Conservation (phyloP, 345 rosid genomes). For the Gossypium stocksii region DNA sequence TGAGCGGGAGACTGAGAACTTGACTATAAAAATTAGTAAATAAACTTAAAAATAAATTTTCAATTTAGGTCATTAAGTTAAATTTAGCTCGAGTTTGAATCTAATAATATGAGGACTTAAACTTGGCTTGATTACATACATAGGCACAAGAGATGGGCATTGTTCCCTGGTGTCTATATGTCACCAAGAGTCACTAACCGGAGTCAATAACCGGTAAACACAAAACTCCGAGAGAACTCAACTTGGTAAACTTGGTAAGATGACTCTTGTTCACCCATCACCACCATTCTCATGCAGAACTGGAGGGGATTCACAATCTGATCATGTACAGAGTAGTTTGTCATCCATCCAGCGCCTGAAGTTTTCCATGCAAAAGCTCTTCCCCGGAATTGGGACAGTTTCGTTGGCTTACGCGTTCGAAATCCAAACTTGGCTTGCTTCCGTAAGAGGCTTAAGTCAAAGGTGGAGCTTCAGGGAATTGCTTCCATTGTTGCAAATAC, state of each 20-base stretch:
- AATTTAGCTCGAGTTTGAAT: no score
- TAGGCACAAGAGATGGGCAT: no score
- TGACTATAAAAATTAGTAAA: no score
- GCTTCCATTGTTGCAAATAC: slow-evolving; percentile 22
- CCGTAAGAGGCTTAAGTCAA: slow-evolving; percentile 87
- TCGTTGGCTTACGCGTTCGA: slow-evolving; percentile 57
- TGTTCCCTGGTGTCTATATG: not conserved
- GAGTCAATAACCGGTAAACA: not conserved
- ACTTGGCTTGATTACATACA: no score
- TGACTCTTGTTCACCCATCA: slow-evolving; percentile 21
- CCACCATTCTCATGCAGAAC: slow-evolving; percentile 32
- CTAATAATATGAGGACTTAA: no score
- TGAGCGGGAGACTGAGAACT: no score
- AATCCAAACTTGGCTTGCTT: slow-evolving; percentile 72
- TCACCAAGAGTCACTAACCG: not conserved
- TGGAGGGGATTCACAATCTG: slow-evolving; percentile 44
- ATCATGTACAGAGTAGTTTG: slow-evolving; percentile 76
- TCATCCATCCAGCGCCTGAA: slow-evolving; percentile 61
- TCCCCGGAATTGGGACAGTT: slow-evolving; percentile 79
- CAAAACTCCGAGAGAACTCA: not conserved
- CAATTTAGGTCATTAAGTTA: no score
- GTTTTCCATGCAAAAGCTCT: slow-evolving; percentile 67
- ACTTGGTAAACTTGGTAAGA: not conserved
- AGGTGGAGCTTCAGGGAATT: slow-evolving; percentile 83
- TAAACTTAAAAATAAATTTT: no score